Evolutionary conservation across 768 basidiomycete species (phyloP).

Genomic region (Suillus bovinus): DNA sequence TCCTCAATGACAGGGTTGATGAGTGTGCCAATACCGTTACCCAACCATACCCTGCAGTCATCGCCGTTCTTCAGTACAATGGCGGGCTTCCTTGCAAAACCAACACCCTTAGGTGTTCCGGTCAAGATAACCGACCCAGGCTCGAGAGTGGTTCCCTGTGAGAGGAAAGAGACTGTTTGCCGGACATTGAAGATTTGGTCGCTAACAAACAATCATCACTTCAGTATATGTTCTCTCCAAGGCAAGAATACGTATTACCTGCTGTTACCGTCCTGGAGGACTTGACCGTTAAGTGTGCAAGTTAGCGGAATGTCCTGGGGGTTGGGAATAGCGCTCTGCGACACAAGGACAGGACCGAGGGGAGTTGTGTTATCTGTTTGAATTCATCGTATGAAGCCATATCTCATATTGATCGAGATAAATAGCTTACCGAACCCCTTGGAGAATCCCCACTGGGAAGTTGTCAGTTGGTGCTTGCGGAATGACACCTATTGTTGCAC

Average conservation of each 20-base stretch:
- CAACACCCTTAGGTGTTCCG: conserved; percentile 80
- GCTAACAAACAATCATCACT: conserved; percentile 36
- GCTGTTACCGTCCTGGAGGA: conserved; percentile 78
- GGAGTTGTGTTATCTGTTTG: conserved; percentile 48
- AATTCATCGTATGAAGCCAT: neutral
- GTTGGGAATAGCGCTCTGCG: conserved; percentile 59
- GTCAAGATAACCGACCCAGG: conserved; percentile 85
- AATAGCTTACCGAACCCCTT: conserved; percentile 72
- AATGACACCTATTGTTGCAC: conserved; percentile 61
- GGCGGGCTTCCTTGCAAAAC: conserved; percentile 72
- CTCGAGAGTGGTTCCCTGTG: conserved; percentile 80
- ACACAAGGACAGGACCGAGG: conserved; percentile 79
- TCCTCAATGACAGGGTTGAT: conserved; percentile 81
- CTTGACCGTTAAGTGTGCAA: conserved; percentile 63
- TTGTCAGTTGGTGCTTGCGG: conserved; percentile 77
- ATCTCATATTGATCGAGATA: neutral
- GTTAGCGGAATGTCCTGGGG: conserved; percentile 66
- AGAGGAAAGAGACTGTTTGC: conserved; percentile 77
- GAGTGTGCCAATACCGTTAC: conserved; percentile 75
- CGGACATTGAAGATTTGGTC: conserved; percentile 81
- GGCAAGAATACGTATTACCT: conserved; percentile 40
- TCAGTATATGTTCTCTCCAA: neutral
- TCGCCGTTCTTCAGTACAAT: conserved; percentile 76
- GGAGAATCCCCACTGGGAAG: conserved; percentile 86
- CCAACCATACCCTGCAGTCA: conserved; percentile 64